These are phyloP conservation scores for Talaromyces piceae DNA, from an alignment of 2,329 filamentous ascomycete species.

Conservation along the genomic window DNA sequence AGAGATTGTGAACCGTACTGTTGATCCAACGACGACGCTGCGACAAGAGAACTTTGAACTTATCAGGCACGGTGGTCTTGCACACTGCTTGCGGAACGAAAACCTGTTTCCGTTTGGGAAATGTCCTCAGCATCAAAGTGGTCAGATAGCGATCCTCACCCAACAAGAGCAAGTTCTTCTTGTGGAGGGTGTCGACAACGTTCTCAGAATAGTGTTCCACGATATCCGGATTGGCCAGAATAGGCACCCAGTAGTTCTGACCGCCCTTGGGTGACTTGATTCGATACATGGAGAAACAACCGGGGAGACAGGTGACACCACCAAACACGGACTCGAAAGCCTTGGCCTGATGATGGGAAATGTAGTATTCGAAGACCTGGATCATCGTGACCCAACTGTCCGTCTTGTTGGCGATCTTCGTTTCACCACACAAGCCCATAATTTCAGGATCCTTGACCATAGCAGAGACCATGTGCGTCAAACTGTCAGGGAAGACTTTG, in stretches of 20 bases:
- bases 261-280: constrained; percentile 98
- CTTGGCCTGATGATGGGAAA: constrained; percentile 94
- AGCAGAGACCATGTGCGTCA: constrained; percentile 97
- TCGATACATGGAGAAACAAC: constrained; percentile 99
- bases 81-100: constrained; percentile 98
- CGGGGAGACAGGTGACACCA: constrained; percentile 95
- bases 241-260: constrained; percentile 99
- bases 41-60: constrained; percentile 85
- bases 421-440: constrained; percentile 98
- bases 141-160: constrained; percentile 94
- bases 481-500: constrained; percentile 95
- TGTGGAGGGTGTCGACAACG: constrained; percentile 94
- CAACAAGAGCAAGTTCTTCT: constrained; percentile 87
- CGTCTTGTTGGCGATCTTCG: constrained; percentile 98
- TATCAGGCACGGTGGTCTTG: constrained; percentile 93
- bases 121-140: constrained; percentile 96
- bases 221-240: constrained; percentile 94
- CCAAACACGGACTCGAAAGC: constrained; percentile 98
- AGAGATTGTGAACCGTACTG: constrained; percentile 95
- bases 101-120: constrained; percentile 97
- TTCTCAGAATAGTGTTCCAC: constrained; percentile 99
- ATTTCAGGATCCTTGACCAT: constrained; percentile 99
- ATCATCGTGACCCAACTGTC: constrained; percentile 94
- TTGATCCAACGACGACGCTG: constrained; percentile 98
- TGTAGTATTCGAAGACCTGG: constrained; percentile 95